phyloP scores from a whole-genome alignment of 305 asterid genomes.

The Lippia alba region DNA sequence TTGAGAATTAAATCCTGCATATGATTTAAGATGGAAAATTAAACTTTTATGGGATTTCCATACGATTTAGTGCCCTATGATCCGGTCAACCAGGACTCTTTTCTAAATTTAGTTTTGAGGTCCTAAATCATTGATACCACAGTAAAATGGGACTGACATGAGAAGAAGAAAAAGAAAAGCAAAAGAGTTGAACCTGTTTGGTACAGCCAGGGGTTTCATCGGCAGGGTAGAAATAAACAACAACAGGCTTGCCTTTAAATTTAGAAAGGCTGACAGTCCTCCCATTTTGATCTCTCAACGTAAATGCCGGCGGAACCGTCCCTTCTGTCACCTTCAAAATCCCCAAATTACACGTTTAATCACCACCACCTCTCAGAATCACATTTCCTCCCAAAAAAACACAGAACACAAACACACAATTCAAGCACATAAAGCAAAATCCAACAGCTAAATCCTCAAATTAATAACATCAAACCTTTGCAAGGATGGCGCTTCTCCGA shows the following conservation, averaged over 20 bases:
- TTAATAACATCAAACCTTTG: constrained; percentile 72
- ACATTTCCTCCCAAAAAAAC: not conserved
- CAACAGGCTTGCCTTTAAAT: constrained; percentile 85
- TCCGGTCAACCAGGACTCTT: not conserved
- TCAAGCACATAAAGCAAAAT: not conserved
- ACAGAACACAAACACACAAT: not conserved
- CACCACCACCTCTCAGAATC: constrained; percentile 6
- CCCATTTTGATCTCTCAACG: constrained; percentile 90
- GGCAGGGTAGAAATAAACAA: constrained; percentile 94
- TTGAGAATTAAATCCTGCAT: not conserved
- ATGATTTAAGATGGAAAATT: not conserved
- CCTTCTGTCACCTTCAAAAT: constrained; percentile 76
- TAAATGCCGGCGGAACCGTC: constrained; percentile 67
- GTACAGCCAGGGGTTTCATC: constrained; percentile 97
- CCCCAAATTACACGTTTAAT: not conserved
- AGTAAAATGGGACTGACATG: not conserved
- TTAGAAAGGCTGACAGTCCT: constrained; percentile 75
- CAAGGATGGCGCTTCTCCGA: constrained; percentile 50
- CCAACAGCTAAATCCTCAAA: not conserved
- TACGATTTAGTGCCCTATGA: not conserved
- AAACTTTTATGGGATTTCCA: not conserved
- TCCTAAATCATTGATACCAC: not conserved
- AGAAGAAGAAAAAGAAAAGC: not conserved
- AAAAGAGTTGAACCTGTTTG: constrained; percentile 63
- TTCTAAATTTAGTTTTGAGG: not conserved